Conservation (phyloP, 805 yeast genomes). For the Blastobotrys muscicola region DNA sequence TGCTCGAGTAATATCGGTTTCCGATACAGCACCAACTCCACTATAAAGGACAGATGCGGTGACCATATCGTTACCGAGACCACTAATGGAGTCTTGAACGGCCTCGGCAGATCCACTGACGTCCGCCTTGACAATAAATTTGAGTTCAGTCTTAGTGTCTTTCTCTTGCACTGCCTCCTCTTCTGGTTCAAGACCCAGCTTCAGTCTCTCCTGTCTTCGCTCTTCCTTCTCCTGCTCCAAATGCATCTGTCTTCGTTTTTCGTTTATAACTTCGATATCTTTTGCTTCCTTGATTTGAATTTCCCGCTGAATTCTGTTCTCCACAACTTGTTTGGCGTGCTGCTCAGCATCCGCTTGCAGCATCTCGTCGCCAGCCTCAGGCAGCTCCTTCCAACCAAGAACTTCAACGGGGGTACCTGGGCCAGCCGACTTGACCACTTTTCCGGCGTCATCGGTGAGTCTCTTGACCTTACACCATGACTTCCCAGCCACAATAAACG, state of each 20-base stretch:
- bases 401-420: conserved; percentile 90
- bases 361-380: conserved; percentile 82
- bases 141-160: conserved; percentile 21
- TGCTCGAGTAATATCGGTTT: conserved; percentile 58
- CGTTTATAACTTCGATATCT: conserved; percentile 64
- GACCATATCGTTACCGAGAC: conserved; percentile 84
- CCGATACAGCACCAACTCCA: conserved; percentile 72
- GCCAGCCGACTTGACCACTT: conserved; percentile 50
- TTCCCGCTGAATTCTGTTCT: conserved; percentile 49
- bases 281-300: conserved; percentile 46
- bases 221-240: conserved; percentile 44
- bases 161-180: conserved; percentile 29
- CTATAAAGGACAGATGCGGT: conserved; percentile 55
- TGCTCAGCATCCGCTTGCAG: conserved; percentile 68
- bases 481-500: conserved; percentile 73
- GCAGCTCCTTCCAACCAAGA: conserved; percentile 90
- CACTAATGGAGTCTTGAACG: conserved; percentile 66
- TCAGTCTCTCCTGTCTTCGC: conserved; percentile 45
- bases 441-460: conserved; percentile 66
- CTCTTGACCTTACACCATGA: conserved; percentile 79
- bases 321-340: conserved; percentile 63
- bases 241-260: conserved; percentile 43
- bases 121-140: conserved; percentile 75
- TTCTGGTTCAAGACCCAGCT: conserved; percentile 50
- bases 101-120: conserved; percentile 96